Base-by-base conservation (phyloP, 345 rosid genomes). In the Bruguiera sexangula region DNA sequence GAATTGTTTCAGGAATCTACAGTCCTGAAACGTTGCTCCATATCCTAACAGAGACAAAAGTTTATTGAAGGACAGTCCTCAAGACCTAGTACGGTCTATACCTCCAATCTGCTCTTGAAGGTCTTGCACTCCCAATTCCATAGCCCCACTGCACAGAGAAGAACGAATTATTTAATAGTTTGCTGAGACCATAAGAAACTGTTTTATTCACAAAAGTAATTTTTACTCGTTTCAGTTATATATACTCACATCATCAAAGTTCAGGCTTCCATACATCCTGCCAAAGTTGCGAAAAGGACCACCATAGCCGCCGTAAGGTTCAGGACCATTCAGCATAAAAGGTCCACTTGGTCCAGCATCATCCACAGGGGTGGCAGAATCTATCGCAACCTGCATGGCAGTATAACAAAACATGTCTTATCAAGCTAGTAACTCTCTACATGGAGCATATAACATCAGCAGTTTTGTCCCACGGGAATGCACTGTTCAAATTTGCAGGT, bases 341-440 rank as follows among this genome's bases (percentile, higher is more conserved):
- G 73, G 72, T 64, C 72, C 86, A 63, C 92, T 87, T 20, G 89
- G 85, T 68, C 91, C 88, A 72, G 86, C 89, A 75, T 95, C 96
- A 58, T 87, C 96, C 69, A 92, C 78, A 62, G 99, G 99, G 18
- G 98, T 83, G 48, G 99, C 99, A 18, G 96, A 87, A 87, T 95
- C 99, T 76, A 92, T 95, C 30, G 97, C 99, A 67, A 95, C 96
- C 99, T 95, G 83, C 32, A 66, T 32, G 75, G 26, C 26, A 70
- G 69, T 71, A 18, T 46, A 67, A 48, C 46, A 22, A 27, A 30
- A 39, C 63, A 55, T 51, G 63, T 75, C 21, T 68, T 56, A 43
- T 43, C 50, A 13, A 43, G 50, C 50, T 43, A 15, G 50, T 3
- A 13, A 43, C 50, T 11, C 50, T 43, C 50, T 43, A 43, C 50